A percentile compares a stretch with the other conserved stretches of the same genome.
Evolutionary conservation across 2,329 filamentous ascomycete species (phyloP).

Genomic region (Neopestalotiopsis sp.): DNA sequence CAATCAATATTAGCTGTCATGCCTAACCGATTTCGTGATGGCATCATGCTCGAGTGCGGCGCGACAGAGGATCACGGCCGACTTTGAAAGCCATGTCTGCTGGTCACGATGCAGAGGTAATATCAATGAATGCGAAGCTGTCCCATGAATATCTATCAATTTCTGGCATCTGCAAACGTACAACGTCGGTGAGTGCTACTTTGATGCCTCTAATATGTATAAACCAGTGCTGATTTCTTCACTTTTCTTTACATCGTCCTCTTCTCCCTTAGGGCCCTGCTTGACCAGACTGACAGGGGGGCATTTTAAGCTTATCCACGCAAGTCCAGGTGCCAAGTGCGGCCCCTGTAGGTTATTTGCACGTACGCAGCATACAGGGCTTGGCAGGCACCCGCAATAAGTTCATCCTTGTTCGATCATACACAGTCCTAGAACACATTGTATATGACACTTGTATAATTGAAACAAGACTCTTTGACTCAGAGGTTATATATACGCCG

Average conservation of each 20-base stretch:
- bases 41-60: constrained; percentile 17
- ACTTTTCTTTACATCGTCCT: background rate
- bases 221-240: background rate
- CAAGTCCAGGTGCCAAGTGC: background rate
- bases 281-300: background rate
- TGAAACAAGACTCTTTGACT: background rate
- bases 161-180: too few relatives aligned
- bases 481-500: background rate
- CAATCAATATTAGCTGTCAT: background rate
- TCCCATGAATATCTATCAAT: too few relatives aligned
- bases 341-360: background rate
- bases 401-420: background rate
- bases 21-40: constrained; percentile 12
- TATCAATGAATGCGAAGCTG: too few relatives aligned
- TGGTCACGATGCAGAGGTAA: too few relatives aligned
- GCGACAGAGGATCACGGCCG: background rate
- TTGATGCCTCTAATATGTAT: too few relatives aligned
- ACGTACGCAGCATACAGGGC: background rate
- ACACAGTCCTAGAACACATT: too few relatives aligned
- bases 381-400: constrained; percentile 4
- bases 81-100: too few relatives aligned
- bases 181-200: too few relatives aligned
- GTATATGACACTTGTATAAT: background rate
- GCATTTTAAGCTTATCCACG: constrained; percentile 7
- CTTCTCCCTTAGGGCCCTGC: background rate